These are phyloP conservation scores for Aechmea fasciata DNA, from an alignment of 176 grass and related monocot genomes.

Conservation along the genomic window DNA sequence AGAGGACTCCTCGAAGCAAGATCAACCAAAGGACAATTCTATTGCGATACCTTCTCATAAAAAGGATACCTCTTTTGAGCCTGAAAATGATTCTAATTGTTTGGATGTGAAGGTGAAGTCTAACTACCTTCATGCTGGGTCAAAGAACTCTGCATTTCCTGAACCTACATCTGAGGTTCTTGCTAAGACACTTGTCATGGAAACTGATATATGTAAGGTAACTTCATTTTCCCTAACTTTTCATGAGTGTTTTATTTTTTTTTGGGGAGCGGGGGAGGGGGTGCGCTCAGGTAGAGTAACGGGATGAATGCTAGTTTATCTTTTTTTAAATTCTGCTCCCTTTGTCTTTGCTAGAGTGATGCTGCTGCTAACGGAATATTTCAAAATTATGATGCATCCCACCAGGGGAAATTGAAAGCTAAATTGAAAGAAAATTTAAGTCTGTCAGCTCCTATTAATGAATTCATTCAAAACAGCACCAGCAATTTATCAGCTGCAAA, in stretches of 20 bases:
- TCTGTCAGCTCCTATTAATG: neutral
- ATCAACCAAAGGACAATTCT: constrained; percentile 18
- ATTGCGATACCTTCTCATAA: neutral
- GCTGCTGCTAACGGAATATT: constrained; percentile 1
- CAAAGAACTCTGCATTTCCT: neutral
- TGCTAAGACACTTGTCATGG: neutral
- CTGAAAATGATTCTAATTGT: neutral
- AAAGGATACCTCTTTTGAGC: neutral
- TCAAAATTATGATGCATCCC: neutral
- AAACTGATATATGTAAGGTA: constrained; percentile 4
- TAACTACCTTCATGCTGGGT: neutral
- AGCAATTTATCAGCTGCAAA: neutral
- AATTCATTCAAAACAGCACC: neutral
- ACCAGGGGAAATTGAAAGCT: neutral
- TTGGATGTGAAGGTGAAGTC: neutral
- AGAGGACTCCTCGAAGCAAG: constrained; percentile 19
- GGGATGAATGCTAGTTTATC: neutral
- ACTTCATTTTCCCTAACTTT: neutral
- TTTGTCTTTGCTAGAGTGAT: neutral
- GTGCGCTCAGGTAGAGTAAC: neutral
- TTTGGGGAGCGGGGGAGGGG: no score
- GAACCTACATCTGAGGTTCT: neutral
- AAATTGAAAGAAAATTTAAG: neutral
- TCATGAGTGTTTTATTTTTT: neutral
- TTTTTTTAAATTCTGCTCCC: neutral